phyloP scores from a whole-genome alignment of 768 basidiomycete species.

The Hortiboletus flavorubellus region DNA sequence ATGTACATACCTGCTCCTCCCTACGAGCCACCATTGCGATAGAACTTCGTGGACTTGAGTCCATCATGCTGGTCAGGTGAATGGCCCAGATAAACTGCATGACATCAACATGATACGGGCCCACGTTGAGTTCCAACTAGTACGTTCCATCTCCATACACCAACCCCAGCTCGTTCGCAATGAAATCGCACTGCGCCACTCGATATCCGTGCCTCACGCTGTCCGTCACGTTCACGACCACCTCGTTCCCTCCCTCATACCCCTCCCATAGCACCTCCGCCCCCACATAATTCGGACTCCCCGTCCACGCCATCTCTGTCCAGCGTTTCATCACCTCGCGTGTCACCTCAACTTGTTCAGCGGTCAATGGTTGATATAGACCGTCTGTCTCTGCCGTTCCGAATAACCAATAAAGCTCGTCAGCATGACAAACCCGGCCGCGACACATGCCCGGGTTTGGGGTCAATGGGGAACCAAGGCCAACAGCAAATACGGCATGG shows the following conservation, averaged over 20 bases:
- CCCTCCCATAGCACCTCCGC: constrained; percentile 9
- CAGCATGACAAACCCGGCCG: constrained; percentile 17
- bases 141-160: constrained; percentile 6
- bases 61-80: no score
- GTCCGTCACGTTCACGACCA: constrained; percentile 8
- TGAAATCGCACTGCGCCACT: constrained; percentile 13
- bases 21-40: no score
- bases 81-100: no score
- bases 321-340: constrained; percentile 6
- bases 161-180: constrained; percentile 14
- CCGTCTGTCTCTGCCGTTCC: constrained; percentile 14
- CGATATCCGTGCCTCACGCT: constrained; percentile 2
- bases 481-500: constrained; percentile 8
- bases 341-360: background rate
- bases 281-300: constrained; percentile 14
- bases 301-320: constrained; percentile 14
- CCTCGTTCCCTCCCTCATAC: constrained; percentile 6
- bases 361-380: constrained; percentile 13
- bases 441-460: constrained; percentile 10
- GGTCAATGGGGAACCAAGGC: constrained; percentile 4
- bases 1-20: no score
- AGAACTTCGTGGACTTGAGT: no score
- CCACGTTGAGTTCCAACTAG: background rate
- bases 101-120: no score
- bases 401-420: constrained; percentile 21